These are phyloP conservation scores for Buxus sempervirens DNA, from an alignment of 164 flowering plant genomes.

Conservation along the genomic window DNA sequence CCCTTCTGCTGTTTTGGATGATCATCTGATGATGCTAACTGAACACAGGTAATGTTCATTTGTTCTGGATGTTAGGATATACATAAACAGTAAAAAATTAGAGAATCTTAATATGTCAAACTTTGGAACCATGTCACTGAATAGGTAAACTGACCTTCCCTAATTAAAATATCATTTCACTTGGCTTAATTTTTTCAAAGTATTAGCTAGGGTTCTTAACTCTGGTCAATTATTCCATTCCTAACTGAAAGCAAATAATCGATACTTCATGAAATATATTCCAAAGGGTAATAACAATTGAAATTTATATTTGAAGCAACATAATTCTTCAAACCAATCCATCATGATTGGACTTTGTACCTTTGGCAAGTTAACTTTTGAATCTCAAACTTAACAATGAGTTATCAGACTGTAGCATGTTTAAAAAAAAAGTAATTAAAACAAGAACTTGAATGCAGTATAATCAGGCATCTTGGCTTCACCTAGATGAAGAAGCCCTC, in stretches of 20 bases:
- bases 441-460: too few relatives aligned
- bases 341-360: not conserved
- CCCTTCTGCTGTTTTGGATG: slow-evolving; percentile 21
- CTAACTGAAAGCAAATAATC: not conserved
- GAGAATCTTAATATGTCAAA: not conserved
- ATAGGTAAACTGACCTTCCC: not conserved
- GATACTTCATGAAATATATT: too few relatives aligned
- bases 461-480: too few relatives aligned
- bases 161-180: too few relatives aligned
- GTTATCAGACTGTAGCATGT: not conserved
- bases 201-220: not conserved
- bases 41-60: slow-evolving; percentile 70
- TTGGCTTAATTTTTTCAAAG: not conserved
- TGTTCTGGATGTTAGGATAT: not conserved
- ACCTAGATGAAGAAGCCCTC: too few relatives aligned
- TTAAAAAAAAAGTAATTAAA: too few relatives aligned
- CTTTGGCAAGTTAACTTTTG: not conserved
- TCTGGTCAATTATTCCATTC: not conserved
- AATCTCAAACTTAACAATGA: not conserved
- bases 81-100: not conserved
- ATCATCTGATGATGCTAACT: slow-evolving; percentile 27
- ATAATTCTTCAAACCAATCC: not conserved
- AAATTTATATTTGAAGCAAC: too few relatives aligned
- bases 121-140: not conserved
- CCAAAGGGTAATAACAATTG: not conserved